Percentiles rank a stretch among this genome's conserved stretches.
Evolutionary conservation across 2,329 filamentous ascomycete species (phyloP).

Genomic region (Fusarium dlaminii): DNA sequence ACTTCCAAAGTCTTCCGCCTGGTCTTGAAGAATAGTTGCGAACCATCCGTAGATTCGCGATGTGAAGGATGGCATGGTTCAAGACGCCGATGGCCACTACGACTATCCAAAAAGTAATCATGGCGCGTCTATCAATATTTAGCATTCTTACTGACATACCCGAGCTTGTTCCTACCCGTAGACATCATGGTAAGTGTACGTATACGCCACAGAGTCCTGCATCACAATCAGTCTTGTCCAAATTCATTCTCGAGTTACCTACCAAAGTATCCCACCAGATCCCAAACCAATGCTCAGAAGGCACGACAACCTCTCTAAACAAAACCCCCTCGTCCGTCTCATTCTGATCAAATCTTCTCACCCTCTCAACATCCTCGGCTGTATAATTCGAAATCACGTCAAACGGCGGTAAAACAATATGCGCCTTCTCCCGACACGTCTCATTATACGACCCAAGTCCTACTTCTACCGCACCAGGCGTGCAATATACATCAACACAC

Average conservation of each 20-base stretch:
- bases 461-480: slow-evolving; percentile 28
- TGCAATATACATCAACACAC: slow-evolving; percentile 51
- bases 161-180: slow-evolving; percentile 46
- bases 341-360: slow-evolving; percentile 44
- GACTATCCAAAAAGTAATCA: slow-evolving; percentile 53
- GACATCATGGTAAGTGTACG: slow-evolving; percentile 46
- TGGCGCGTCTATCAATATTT: slow-evolving; percentile 40
- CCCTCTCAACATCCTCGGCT: slow-evolving; percentile 43
- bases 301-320: slow-evolving; percentile 48
- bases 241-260: background rate
- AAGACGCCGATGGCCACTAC: slow-evolving; percentile 50
- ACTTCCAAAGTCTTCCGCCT: background rate
- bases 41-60: slow-evolving; percentile 1
- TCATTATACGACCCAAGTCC: slow-evolving; percentile 46
- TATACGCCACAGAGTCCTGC: slow-evolving; percentile 50
- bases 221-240: background rate
- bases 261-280: slow-evolving; percentile 53
- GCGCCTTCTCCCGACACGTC: slow-evolving; percentile 45
- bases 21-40: background rate
- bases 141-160: background rate
- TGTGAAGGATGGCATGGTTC: slow-evolving; percentile 41
- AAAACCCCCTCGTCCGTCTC: slow-evolving; percentile 29
- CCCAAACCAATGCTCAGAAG: slow-evolving; percentile 46
- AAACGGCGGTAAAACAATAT: slow-evolving; percentile 47
- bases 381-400: slow-evolving; percentile 50